A percentile compares a stretch with the other conserved stretches of the same genome.
Conservation (phyloP, 2,329 filamentous ascomycete species). For the Colletotrichum cordylinicola region DNA sequence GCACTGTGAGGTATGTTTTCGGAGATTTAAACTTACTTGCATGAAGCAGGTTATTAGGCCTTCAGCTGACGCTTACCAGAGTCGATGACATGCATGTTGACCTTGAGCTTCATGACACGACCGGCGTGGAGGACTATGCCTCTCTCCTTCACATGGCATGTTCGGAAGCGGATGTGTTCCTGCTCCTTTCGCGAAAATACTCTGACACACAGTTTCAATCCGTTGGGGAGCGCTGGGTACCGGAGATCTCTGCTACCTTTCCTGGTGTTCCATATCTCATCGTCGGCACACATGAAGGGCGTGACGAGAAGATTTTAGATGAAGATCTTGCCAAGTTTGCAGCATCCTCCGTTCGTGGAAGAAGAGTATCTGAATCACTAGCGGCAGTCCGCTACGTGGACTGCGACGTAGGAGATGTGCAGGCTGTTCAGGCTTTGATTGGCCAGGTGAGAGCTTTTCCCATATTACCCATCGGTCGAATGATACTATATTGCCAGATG, state of each 20-base stretch:
- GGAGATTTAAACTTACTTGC: background rate
- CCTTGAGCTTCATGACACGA: background rate
- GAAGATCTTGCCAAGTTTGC: background rate
- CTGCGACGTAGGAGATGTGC: background rate
- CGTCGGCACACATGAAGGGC: background rate
- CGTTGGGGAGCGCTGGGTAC: background rate
- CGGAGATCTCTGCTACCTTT: background rate
- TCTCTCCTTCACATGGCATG: background rate
- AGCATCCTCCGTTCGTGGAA: background rate
- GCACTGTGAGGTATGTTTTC: background rate
- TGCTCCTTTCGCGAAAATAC: background rate
- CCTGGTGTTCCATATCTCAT: background rate
- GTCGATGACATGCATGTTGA: background rate
- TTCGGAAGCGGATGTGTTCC: background rate
- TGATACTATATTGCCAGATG: background rate
- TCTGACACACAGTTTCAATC: background rate
- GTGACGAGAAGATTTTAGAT: accelerated
- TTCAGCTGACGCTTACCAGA: background rate
- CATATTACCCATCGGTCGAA: no score
- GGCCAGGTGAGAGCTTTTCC: no score
- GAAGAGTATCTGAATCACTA: background rate
- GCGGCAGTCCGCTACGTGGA: background rate
- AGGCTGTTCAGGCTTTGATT: background rate
- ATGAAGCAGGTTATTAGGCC: background rate
- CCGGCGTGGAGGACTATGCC: background rate